Evolutionary conservation across 768 basidiomycete genomes (phyloP), one percentile per base, ranked within the genome.

Genomic region (Leucosporidium yakuticum): DNA sequence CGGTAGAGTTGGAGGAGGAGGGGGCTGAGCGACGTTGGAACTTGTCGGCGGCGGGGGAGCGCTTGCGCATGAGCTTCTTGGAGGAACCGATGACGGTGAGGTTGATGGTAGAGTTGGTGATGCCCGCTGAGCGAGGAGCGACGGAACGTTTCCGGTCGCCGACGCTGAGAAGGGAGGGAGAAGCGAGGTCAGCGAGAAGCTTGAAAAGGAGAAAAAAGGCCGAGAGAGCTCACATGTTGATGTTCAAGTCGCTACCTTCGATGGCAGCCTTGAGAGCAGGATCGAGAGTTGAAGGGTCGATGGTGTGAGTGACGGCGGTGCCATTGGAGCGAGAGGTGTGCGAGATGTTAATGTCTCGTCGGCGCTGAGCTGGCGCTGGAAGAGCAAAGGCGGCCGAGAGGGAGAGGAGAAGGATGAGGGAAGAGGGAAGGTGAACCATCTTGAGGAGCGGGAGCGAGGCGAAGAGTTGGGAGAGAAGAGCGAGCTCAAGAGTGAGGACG

Each of bases 61-160:
- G 39, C 39, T 44, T 44, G 39, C 39, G 39, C 39, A 9, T 44
- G 39, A 44, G 39, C 39, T 44, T 44, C 39, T 7, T 7, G 39
- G 39, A 8, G 11, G 39, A 44, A 15, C 39, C 39, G 14, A 44
- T 44, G 39, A 44, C 39, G 55, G 71, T 73, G n/a, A 69, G 63
- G 65, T 73, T 73, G 71, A 73, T 73, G 49, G 71, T 73, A 55
- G 71, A 73, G 63, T 73, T 73, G 65, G 53, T 61, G 51, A 73
- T 63, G 19, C 71, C 71, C 8, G 62, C 29, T 21, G n/a, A 44
- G n/a, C 14, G 57, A 51, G 8, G 66, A 47, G 34, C 70, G 70
- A 44, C 68, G 65, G 21, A 55, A 20, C 34, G 53, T 31, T 54
- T 54, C 25, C 67, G 63, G 48, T 68, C 70, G 23, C 66, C 64